phyloP scores from a whole-genome alignment of 2,329 filamentous ascomycete genomes.

The Massarina eburnea region DNA sequence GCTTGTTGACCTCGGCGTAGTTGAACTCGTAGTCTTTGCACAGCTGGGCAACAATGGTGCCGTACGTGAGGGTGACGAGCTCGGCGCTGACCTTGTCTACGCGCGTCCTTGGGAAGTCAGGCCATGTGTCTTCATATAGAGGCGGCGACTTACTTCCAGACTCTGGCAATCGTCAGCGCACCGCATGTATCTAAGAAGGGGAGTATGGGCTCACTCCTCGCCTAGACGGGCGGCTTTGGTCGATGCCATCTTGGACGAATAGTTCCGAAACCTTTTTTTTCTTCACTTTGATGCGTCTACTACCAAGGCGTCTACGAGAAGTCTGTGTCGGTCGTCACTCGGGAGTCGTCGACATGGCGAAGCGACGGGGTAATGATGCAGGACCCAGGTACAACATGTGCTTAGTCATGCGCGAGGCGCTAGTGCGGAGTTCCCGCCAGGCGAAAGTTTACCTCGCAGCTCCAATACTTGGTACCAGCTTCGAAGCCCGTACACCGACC shows the following conservation, averaged over 20 bases:
- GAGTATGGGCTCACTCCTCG: slow-evolving; percentile 65
- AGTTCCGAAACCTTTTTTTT: not conserved
- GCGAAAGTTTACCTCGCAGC: too few relatives aligned
- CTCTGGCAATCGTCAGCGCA: slow-evolving; percentile 56
- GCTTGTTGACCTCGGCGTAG: slow-evolving; percentile 94
- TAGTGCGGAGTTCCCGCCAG: too few relatives aligned
- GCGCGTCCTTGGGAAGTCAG: slow-evolving; percentile 67
- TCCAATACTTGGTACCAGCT: slow-evolving; percentile 8
- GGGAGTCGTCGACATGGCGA: slow-evolving; percentile 17
- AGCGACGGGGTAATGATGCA: slow-evolving; percentile 10
- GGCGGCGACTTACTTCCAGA: slow-evolving; percentile 78
- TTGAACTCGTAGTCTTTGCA: slow-evolving; percentile 96
- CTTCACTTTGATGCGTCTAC: too few relatives aligned
- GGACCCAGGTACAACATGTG: too few relatives aligned
- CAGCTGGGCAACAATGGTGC: slow-evolving; percentile 93
- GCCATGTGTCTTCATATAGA: slow-evolving; percentile 4
- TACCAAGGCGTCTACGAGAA: too few relatives aligned
- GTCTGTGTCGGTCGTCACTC: not conserved
- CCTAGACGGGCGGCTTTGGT: slow-evolving; percentile 70
- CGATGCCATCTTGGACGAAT: slow-evolving; percentile 50
- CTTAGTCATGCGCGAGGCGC: too few relatives aligned
- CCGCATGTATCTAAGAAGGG: slow-evolving; percentile 24
- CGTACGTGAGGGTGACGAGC: slow-evolving; percentile 94
- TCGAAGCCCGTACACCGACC: not conserved
- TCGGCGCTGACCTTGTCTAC: slow-evolving; percentile 98